Percentiles rank a stretch among this genome's conserved stretches.
Evolutionary conservation across 2,329 filamentous ascomycete genomes (phyloP).

Genomic region (Hypoxylon sp.): DNA sequence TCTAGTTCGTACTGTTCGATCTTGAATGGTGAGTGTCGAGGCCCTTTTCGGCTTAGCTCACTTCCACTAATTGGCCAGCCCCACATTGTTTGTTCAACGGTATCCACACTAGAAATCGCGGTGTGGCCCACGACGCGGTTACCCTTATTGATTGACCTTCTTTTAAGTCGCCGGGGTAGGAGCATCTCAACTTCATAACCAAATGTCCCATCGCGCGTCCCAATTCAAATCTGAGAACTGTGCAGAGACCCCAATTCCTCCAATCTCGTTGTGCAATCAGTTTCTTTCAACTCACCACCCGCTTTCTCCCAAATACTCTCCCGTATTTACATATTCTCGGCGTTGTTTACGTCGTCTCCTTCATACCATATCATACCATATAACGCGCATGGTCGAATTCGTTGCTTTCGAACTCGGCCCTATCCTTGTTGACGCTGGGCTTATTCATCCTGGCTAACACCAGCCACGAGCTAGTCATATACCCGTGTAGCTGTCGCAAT

Average conservation of each 20-base stretch:
- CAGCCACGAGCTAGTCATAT: constrained; percentile 1
- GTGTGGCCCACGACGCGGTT: constrained; percentile 49
- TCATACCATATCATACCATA: constrained; percentile 9
- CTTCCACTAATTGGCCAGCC: constrained; percentile 31
- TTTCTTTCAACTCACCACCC: constrained; percentile 1
- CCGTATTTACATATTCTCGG: constrained; percentile 43
- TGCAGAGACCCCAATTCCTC: not conserved
- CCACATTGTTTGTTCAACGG: constrained; percentile 43
- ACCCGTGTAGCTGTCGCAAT: constrained; percentile 2
- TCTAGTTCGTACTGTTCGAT: not conserved
- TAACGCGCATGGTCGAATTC: constrained; percentile 29
- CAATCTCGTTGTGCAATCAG: constrained; percentile 4
- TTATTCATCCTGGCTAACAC: not conserved
- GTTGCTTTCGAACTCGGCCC: not conserved
- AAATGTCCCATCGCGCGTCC: constrained; percentile 9
- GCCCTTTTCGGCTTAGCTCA: not conserved
- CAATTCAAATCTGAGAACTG: constrained; percentile 1
- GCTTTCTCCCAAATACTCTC: constrained; percentile 20
- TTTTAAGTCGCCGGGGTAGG: constrained; percentile 7
- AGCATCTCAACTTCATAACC: constrained; percentile 1
- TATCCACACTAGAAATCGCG: constrained; percentile 43
- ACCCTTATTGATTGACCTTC: constrained; percentile 43
- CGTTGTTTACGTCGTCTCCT: constrained; percentile 8
- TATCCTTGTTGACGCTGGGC: not conserved
- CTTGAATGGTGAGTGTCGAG: not conserved